Evolutionary conservation across 805 yeast genomes (phyloP).

Genomic region (Schwanniomyces polymorphus): DNA sequence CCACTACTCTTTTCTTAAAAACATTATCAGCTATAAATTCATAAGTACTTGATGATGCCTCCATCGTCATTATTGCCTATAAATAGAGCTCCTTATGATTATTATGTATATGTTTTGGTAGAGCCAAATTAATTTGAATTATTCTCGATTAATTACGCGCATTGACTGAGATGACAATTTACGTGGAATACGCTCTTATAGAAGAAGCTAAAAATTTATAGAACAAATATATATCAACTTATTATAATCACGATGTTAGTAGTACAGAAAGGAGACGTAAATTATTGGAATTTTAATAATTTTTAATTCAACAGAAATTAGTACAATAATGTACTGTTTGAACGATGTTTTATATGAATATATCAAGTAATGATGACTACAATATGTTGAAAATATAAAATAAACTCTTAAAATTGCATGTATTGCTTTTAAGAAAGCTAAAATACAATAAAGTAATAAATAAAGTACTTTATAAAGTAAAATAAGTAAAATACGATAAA

Average conservation of each 20-base stretch:
- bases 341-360: too few relatives aligned
- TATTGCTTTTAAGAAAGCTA: background rate
- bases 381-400: too few relatives aligned
- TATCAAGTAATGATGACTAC: too few relatives aligned
- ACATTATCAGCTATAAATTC: slow-evolving; percentile 29
- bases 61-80: slow-evolving; percentile 30
- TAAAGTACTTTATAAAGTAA: too few relatives aligned
- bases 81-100: too few relatives aligned
- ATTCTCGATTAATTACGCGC: background rate
- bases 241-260: too few relatives aligned
- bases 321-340: too few relatives aligned
- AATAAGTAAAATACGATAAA: too few relatives aligned
- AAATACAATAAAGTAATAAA: background rate
- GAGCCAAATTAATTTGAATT: background rate
- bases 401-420: background rate
- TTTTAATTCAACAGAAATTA: too few relatives aligned
- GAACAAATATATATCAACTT: background rate
- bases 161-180: background rate
- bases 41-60: slow-evolving; percentile 23
- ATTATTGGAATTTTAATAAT: too few relatives aligned
- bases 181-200: background rate
- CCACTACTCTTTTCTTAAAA: slow-evolving; percentile 20
- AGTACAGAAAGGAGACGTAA: too few relatives aligned
- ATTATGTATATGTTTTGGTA: background rate
- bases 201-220: background rate